These are phyloP conservation scores for Pelagomonas calceolata DNA, from an alignment of 108 stramenopile genomes.

Conservation along the genomic window DNA sequence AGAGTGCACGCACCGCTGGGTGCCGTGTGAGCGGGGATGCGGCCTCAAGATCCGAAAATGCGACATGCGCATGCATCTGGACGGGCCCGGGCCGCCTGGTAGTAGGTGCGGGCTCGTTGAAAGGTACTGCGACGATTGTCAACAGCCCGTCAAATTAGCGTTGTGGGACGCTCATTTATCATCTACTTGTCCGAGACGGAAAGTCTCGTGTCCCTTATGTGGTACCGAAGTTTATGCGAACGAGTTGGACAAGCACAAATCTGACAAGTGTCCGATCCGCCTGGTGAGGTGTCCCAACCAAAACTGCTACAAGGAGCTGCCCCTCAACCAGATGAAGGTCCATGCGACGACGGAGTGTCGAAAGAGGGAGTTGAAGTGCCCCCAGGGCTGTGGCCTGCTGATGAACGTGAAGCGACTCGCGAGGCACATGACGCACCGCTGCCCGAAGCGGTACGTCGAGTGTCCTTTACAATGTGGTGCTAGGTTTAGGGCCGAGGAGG, in stretches of 20 bases:
- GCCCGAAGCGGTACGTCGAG: not conserved
- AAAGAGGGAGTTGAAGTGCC: not conserved
- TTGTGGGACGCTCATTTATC: too few relatives aligned
- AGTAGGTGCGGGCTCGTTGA: not conserved
- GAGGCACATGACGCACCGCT: not conserved
- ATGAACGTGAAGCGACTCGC: not conserved
- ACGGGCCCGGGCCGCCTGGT: not conserved
- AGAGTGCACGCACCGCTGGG: conserved; percentile 8
- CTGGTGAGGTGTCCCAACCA: conserved; percentile 2
- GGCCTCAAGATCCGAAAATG: not conserved
- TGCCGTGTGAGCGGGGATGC: not conserved
- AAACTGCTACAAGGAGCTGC: conserved; percentile 7
- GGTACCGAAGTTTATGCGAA: not conserved
- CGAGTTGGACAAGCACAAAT: conserved; percentile 4
- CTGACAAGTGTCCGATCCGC: conserved; percentile 4
- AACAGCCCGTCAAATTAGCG: not conserved
- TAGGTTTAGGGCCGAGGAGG: not conserved
- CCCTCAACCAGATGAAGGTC: not conserved
- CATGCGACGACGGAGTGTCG: conserved; percentile 1
- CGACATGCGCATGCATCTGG: not conserved
- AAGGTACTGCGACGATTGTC: not conserved
- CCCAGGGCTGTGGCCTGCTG: not conserved
- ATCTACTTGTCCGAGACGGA: not conserved
- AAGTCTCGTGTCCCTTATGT: conserved; percentile 1
- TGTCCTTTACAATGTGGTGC: not conserved